Evolutionary conservation across 164 flowering plant genomes (phyloP), one percentile per base, ranked within the genome.

Genomic region (Vitis rotundifolia): DNA sequence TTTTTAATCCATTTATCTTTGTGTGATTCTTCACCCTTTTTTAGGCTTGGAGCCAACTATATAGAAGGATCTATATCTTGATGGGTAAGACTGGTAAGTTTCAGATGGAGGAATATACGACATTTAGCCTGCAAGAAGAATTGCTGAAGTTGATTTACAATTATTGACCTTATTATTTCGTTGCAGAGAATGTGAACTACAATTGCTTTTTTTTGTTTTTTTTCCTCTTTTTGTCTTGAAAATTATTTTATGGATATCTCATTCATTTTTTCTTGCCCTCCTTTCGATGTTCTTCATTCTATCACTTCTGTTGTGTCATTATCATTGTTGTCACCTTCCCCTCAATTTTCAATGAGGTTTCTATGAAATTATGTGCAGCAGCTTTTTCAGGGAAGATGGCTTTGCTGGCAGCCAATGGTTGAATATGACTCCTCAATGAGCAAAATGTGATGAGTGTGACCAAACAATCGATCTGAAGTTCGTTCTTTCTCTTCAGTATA

Each of bases 361-460:
- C 10, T 44, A 16, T 44, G 51, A 62, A 44, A 18, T 62, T 62
- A 47, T 11, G 49, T 44, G 47, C 16, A 61, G 64, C 67, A 11
- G 9, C 52, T 28, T 67, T 55, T 11, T 47, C 31, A 1, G 48
- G 51, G 57, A 18, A 19, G 28, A 19, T 49, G 2, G 48, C 74
- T 66, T 44, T 51, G 58, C 62, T 70, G 68, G 61, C 48, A 9
- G 59, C 26, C 67, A 15, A 15, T 31, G 13, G 51, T 29, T 7
- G 79, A 76, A 76, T 74, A 58, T 8, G 86, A 83, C 84, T 12
- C 7, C 0, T 74, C 82, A 54, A 52, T 59, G 70, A 72, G 77
- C 87, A 84, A 76, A 81, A 71, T 77, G 84, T 18, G 75, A 68
- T 72, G 87, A 84, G 60, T 6, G 74, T 67, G 87, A 84, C 84